A percentile compares a stretch with the other conserved stretches of the same genome.
These are phyloP conservation scores for Lithospermum erythrorhizon DNA, from an alignment of 257 asterid genomes.

Conservation along the genomic window DNA sequence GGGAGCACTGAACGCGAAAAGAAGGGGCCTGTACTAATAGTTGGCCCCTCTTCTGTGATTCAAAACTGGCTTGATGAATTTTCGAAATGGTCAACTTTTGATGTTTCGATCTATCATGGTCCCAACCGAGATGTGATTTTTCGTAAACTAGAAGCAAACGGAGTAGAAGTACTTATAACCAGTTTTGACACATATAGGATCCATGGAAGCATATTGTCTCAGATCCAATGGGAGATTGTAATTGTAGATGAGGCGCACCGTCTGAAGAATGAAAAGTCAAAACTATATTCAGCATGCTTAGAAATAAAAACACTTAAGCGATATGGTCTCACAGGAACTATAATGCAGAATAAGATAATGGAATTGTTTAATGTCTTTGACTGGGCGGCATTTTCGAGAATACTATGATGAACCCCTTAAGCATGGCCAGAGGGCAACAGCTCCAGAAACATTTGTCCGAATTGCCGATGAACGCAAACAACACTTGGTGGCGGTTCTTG, in stretches of 20 bases:
- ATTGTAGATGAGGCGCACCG: conserved; percentile 85
- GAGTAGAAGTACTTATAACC: conserved; percentile 66
- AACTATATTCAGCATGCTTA: conserved; percentile 60
- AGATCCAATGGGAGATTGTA: conserved; percentile 70
- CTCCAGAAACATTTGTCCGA: conserved; percentile 60
- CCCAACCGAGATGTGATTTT: conserved; percentile 68
- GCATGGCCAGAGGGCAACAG: conserved; percentile 91
- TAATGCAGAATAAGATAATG: conserved; percentile 91
- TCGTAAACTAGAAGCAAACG: conserved; percentile 49
- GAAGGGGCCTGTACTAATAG: conserved; percentile 60
- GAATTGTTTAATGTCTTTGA: conserved; percentile 83
- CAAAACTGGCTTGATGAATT: conserved; percentile 90
- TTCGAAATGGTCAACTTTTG: conserved; percentile 79
- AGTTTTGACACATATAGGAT: conserved; percentile 91
- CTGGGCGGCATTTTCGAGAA: conserved; percentile 82
- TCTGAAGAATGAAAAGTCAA: conserved; percentile 90
- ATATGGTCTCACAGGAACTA: conserved; percentile 93
- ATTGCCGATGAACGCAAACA: conserved; percentile 79
- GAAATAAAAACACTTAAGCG: conserved; percentile 63
- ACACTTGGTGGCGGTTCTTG: conserved; percentile 61
- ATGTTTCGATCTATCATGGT: conserved; percentile 74
- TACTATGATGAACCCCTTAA: conserved; percentile 92
- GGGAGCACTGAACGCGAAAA: conserved; percentile 22
- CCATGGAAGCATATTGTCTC: conserved; percentile 53
- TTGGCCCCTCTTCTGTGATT: conserved; percentile 88